phyloP scores from a whole-genome alignment of 495 filamentous ascomycete genomes.

The Pyrenula aspistea region DNA sequence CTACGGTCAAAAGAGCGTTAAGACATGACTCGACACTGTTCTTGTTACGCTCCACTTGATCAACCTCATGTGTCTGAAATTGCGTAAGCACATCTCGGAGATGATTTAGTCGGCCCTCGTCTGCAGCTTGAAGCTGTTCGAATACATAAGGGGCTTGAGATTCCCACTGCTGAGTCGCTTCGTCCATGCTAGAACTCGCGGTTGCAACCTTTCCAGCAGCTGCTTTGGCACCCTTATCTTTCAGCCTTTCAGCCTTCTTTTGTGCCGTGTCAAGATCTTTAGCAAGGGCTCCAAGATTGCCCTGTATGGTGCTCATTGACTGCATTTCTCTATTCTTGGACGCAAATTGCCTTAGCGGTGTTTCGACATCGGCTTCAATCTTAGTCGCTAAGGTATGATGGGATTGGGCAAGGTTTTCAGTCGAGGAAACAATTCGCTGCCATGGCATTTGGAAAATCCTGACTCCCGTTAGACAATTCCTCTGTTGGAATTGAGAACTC shows the following conservation, averaged over 20 bases:
- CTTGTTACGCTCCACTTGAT: slow-evolving; percentile 69
- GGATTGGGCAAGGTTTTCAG: slow-evolving; percentile 67
- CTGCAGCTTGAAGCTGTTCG: slow-evolving; percentile 82
- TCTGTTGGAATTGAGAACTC: slow-evolving; percentile 17
- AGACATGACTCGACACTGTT: slow-evolving; percentile 69
- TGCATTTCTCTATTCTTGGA: slow-evolving; percentile 71
- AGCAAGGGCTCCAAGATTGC: slow-evolving; percentile 67
- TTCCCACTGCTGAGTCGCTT: slow-evolving; percentile 77
- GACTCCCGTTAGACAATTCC: slow-evolving; percentile 8
- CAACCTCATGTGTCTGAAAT: slow-evolving; percentile 82
- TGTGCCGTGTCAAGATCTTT: slow-evolving; percentile 75
- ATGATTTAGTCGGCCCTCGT: slow-evolving; percentile 83
- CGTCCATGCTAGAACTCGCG: slow-evolving; percentile 62
- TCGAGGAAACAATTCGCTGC: slow-evolving; percentile 77
- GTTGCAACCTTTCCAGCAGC: slow-evolving; percentile 68
- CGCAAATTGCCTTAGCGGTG: slow-evolving; percentile 61
- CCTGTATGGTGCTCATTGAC: slow-evolving; percentile 70
- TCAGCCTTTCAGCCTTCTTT: slow-evolving; percentile 79
- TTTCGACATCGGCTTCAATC: slow-evolving; percentile 86
- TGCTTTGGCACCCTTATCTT: slow-evolving; percentile 66
- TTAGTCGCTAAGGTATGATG: slow-evolving; percentile 73
- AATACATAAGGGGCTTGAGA: slow-evolving; percentile 93
- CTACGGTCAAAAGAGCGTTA: slow-evolving; percentile 75
- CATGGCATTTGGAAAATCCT: slow-evolving; percentile 89
- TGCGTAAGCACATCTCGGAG: slow-evolving; percentile 88